Base-by-base conservation (phyloP, 148 eudicot species). In the Bassia scoparia region DNA sequence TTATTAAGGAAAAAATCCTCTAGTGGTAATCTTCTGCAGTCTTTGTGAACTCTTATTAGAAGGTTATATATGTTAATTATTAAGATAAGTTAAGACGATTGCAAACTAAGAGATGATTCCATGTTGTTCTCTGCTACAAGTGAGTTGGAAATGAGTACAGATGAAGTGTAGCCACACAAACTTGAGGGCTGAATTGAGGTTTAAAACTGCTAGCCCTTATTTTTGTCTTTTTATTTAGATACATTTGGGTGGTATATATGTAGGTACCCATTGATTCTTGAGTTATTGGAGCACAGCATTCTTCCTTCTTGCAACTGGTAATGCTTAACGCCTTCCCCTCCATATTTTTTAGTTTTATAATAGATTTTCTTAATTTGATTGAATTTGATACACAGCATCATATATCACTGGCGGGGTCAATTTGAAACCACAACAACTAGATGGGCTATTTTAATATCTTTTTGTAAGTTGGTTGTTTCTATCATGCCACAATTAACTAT, bases 281-380 rank as follows among this genome's bases (percentile, higher is more conserved):
- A 84, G 89, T 95, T 41, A 79, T 91, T 31, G 98, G 98, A 74
- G 81, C 87, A 30, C 97, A 95, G 38, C 89, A 95, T 82, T 95
- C 97, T 84, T 96, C 97, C 67, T 91, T 95, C 84, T 76, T 95
- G 44, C 98, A 95, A 82, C 99, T 92, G 97, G 99, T 95, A 79
- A 61, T 67, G 59, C 54, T 15, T 37, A 34, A 48, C 54, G 2
- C 43, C 33, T 68, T 48, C 11, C 18, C 17, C 33, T 61, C 1
- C 13, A 16, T 62, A 17, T 35, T 81, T 73, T 78, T 65, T 7
- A 5, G 26, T 29, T 62, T 54, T 34, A 0, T 65, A 52, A 64
- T 49, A 33, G 27, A 46, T 44, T 23, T 3, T 8, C 58, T 34
- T 1, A 24, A 35, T 24, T 49, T 34, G 23, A 27, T 3, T 68